Percentiles rank a stretch among this genome's conserved stretches.
These are phyloP conservation scores for Pseudozyma sp. DNA, from an alignment of 1,284 basidiomycete species.

Conservation along the genomic window DNA sequence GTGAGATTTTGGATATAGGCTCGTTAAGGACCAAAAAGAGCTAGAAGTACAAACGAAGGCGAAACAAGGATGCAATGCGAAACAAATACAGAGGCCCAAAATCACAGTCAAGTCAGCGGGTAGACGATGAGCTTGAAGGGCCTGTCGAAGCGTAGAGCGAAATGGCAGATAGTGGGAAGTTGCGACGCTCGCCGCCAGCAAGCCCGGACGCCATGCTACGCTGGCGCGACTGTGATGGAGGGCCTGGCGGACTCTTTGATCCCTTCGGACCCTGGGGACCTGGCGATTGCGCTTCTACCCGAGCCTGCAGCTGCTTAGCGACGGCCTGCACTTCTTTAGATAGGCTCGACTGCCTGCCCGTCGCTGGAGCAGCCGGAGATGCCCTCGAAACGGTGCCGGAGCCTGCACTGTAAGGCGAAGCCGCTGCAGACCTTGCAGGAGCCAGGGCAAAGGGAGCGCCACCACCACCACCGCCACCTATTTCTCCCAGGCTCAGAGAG, in stretches of 20 bases:
- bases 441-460: constrained; percentile 6
- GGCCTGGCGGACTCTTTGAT: background rate
- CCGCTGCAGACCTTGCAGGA: constrained; percentile 4
- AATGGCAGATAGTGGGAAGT: constrained; percentile 40
- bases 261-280: constrained; percentile 8
- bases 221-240: background rate
- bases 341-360: constrained; percentile 16
- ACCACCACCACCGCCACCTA: constrained; percentile 9
- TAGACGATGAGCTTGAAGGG: constrained; percentile 5
- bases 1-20: too few species aligned
- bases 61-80: background rate
- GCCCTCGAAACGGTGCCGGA: constrained; percentile 10
- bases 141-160: constrained; percentile 44
- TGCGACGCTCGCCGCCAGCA: constrained; percentile 29
- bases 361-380: constrained; percentile 9
- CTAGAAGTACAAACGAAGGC: background rate
- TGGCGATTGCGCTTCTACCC: constrained; percentile 43
- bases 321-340: constrained; percentile 48
- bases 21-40: background rate
- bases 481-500: background rate
- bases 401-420: background rate
- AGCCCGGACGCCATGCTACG: constrained; percentile 19
- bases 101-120: background rate
- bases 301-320: constrained; percentile 43
- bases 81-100: constrained; percentile 22